phyloP scores from a whole-genome alignment of 148 eudicot species.

The Tetragonia tetragonoides region DNA sequence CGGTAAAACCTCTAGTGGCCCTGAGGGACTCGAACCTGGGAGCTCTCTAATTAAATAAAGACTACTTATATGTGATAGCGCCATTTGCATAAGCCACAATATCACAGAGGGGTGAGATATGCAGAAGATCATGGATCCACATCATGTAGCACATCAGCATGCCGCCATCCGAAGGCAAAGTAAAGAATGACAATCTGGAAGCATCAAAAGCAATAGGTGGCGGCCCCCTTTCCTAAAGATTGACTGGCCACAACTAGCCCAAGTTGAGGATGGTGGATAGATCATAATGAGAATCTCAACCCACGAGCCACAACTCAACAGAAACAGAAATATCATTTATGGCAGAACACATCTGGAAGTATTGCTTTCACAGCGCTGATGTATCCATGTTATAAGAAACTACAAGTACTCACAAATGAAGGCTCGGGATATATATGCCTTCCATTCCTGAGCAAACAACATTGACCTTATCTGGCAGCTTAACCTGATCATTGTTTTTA shows the following conservation, averaged over 20 bases:
- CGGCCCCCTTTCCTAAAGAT: neutral
- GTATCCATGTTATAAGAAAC: constrained; percentile 4
- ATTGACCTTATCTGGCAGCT: constrained; percentile 65
- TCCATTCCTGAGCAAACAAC: constrained; percentile 75
- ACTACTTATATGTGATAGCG: neutral
- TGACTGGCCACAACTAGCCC: neutral
- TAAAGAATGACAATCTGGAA: neutral
- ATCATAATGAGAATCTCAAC: neutral
- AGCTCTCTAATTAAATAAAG: neutral
- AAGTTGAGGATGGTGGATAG: neutral
- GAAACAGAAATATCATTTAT: neutral
- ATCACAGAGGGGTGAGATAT: neutral
- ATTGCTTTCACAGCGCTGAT: constrained; percentile 3
- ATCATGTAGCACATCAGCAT: neutral
- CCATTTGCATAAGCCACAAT: neutral
- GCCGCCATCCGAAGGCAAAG: neutral
- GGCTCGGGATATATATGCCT: constrained; percentile 70
- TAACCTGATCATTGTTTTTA: constrained; percentile 40
- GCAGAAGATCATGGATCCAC: neutral
- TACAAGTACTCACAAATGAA: constrained; percentile 59
- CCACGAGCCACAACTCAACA: neutral
- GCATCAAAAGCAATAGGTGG: neutral
- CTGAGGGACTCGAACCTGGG: too few relatives aligned
- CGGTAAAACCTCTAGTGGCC: too few relatives aligned
- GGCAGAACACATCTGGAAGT: neutral